These are phyloP conservation scores for Coemansia asiatica DNA, from an alignment of 192 early-diverging fungal genomes.

Conservation along the genomic window DNA sequence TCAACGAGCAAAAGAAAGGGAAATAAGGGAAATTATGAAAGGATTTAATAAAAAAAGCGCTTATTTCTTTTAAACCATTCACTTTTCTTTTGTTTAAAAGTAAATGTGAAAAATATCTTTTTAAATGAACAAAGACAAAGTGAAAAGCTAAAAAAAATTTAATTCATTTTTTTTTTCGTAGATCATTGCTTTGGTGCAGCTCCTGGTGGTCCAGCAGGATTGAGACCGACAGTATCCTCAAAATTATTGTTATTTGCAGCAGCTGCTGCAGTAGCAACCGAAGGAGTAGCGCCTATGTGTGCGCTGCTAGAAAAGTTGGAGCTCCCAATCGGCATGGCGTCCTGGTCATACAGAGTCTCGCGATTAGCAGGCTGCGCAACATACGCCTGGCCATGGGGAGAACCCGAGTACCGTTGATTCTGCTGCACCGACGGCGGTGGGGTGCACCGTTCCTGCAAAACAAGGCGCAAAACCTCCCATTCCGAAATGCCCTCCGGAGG, in stretches of 20 bases:
- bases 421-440: slow-evolving; percentile 23
- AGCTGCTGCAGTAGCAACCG: background rate
- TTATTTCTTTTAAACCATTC: no score
- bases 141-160: no score
- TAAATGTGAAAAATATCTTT: no score
- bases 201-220: background rate
- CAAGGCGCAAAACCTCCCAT: slow-evolving; percentile 45
- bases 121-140: no score
- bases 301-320: background rate
- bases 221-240: background rate
- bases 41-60: no score
- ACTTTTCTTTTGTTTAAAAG: no score
- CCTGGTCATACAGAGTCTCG: slow-evolving; percentile 50
- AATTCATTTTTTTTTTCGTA: no score
- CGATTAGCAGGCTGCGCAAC: background rate
- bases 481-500: slow-evolving; percentile 60
- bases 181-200: no score
- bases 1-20: no score
- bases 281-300: background rate
- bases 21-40: no score
- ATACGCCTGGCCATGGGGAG: slow-evolving; percentile 8
- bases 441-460: slow-evolving; percentile 50
- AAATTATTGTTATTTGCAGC: no score
- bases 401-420: slow-evolving; percentile 6
- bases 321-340: slow-evolving; percentile 16